phyloP scores from a whole-genome alignment of 2,329 filamentous ascomycete genomes.

The Colletotrichum higginsianum region DNA sequence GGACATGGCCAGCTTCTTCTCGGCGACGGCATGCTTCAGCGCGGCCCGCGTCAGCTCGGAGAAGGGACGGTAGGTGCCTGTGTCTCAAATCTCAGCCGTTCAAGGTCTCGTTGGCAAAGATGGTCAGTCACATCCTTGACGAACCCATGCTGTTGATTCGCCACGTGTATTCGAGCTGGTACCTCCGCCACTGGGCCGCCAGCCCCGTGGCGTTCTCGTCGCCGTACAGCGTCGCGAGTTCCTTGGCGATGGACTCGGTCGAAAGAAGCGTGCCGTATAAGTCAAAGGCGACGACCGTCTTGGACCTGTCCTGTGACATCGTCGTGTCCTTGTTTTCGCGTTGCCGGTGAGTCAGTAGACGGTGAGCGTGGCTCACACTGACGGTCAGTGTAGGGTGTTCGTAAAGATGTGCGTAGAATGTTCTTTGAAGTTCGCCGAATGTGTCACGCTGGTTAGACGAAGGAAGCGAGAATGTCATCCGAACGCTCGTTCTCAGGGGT shows the following conservation, averaged over 20 bases:
- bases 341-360: neutral
- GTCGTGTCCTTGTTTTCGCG: neutral
- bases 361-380: neutral
- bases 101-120: neutral
- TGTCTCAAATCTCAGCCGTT: slow-evolving; percentile 2
- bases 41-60: slow-evolving; percentile 73
- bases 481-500: slow-evolving; percentile 5
- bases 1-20: slow-evolving; percentile 64
- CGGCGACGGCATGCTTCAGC: slow-evolving; percentile 75
- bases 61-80: slow-evolving; percentile 75
- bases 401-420: neutral
- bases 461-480: slow-evolving; percentile 3
- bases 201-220: slow-evolving; percentile 70
- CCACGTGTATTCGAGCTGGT: slow-evolving; percentile 86
- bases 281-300: slow-evolving; percentile 77
- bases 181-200: slow-evolving; percentile 74
- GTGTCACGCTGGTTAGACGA: neutral
- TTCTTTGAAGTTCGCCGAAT: slow-evolving; percentile 1
- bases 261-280: slow-evolving; percentile 83
- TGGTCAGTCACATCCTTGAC: slow-evolving; percentile 42
- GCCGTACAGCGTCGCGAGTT: slow-evolving; percentile 71
- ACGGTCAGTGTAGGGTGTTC: neutral
- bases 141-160: slow-evolving; percentile 81
- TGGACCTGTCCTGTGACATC: slow-evolving; percentile 43
- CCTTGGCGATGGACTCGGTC: slow-evolving; percentile 75